Conservation (phyloP, 257 asterid genomes). For the Solanum tacnaense region DNA sequence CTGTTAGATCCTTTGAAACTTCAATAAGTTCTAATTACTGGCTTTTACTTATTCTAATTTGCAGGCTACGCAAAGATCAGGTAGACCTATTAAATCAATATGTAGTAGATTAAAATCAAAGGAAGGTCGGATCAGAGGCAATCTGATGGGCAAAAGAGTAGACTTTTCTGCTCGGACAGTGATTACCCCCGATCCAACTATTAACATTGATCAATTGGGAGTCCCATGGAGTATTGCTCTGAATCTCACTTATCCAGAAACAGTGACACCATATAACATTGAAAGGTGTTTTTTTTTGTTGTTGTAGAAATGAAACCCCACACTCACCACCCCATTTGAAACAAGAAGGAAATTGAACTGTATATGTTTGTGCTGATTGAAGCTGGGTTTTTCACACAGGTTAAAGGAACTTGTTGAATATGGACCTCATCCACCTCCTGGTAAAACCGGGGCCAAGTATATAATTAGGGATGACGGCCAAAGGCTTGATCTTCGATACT, state of each 20-base stretch:
- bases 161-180: constrained; percentile 99
- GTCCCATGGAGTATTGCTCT: constrained; percentile 99
- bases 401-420: constrained; percentile 94
- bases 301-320: background rate
- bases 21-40: constrained; percentile 2
- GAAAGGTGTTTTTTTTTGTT: constrained; percentile 49
- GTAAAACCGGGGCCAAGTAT: constrained; percentile 97
- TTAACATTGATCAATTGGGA: constrained; percentile 90
- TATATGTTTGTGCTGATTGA: constrained; percentile 3
- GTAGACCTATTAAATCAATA: constrained; percentile 94
- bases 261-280: constrained; percentile 97
- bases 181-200: constrained; percentile 97
- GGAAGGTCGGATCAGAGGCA: constrained; percentile 98
- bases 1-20: background rate
- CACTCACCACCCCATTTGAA: background rate
- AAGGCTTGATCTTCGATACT: constrained; percentile 96
- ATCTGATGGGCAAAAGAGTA: constrained; percentile 97
- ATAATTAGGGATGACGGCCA: constrained; percentile 98
- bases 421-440: constrained; percentile 99
- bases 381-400: constrained; percentile 31
- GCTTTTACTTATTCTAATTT: background rate
- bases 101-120: constrained; percentile 96
- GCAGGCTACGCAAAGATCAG: constrained; percentile 98
- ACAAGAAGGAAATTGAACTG: background rate
- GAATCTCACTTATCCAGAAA: constrained; percentile 97